Evolutionary conservation across 768 basidiomycete species (phyloP), one percentile per base, ranked within the genome.

Genomic region (Mycena epipterygia): DNA sequence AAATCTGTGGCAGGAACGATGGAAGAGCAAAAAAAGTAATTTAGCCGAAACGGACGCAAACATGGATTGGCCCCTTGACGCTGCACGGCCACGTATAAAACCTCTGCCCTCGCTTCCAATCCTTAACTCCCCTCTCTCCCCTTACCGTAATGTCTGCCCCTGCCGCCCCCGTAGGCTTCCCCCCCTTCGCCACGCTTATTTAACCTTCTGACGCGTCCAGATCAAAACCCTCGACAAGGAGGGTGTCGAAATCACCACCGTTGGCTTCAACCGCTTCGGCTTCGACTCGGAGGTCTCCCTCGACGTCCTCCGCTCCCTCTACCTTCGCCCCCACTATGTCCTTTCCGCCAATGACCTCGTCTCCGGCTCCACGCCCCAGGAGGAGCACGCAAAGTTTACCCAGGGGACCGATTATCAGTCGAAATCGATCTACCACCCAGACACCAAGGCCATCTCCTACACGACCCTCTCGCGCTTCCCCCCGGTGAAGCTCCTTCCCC

Each of bases 391-490:
- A 55, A 84, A 82, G 73, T 89, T 90, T 79, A 87, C 85, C 41
- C 83, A 85, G 68, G 84, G 85, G 32, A 78, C 84, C 39, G 83
- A 84, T 29, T 94, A 92, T 80, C 91, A 94, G 79, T 93, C 95
- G 65, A 92, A 95, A 79, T 93, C 95, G 27, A 95, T 96, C 76
- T 97, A 88, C 82, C 89, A 95, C 78, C 92, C 93, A 42, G 88
- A 92, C 70, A 89, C 87, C 29, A 88, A 92, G 73, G 89, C 93
- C 41, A 96, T 98, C 80, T 94, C 96, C 48, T 98, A 97, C 83
- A 94, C 95, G 53, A 95, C 96, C 29, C 89, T 97, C 65, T 91
- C 93, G 62, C 92, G 94, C 49, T 99, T 96, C 81, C 95, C 96
- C 13, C 95, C 97, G 5, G 97, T 99, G 69, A 95, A 90, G 76